A percentile compares a stretch with the other conserved stretches of the same genome.
Evolutionary conservation across 2,329 filamentous ascomycete genomes (phyloP).

Genomic region (Aspergillus ochraceus): DNA sequence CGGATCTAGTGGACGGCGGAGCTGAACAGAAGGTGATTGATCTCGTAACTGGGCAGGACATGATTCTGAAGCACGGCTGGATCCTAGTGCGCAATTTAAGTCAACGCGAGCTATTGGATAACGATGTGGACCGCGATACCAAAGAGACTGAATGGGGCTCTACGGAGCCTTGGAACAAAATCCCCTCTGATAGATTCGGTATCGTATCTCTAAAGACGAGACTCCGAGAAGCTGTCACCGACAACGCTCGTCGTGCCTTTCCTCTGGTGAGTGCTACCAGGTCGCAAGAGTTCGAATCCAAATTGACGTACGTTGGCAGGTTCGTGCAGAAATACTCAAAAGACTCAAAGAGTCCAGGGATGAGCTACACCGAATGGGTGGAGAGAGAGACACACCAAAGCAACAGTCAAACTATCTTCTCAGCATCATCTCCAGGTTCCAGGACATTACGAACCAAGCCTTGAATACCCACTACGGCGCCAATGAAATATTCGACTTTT

Average conservation of each 20-base stretch:
- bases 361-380: constrained; percentile 34
- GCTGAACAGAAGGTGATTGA: constrained; percentile 29
- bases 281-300: too few species aligned
- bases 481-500: constrained; percentile 34
- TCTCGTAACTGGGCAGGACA: constrained; percentile 22
- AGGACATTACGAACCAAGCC: constrained; percentile 34
- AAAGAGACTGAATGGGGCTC: constrained; percentile 39
- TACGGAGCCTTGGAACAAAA: constrained; percentile 35
- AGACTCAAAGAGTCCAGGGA: constrained; percentile 27
- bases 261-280: constrained; percentile 39
- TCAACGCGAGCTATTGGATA: constrained; percentile 26
- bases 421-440: constrained; percentile 41
- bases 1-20: constrained; percentile 52
- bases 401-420: constrained; percentile 36
- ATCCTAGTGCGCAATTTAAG: constrained; percentile 34
- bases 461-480: constrained; percentile 39
- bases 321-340: constrained; percentile 38
- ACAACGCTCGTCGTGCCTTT: constrained; percentile 48
- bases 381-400: constrained; percentile 32
- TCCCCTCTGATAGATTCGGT: constrained; percentile 42
- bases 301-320: too few species aligned
- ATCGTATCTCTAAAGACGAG: constrained; percentile 41
- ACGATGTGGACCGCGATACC: constrained; percentile 22
- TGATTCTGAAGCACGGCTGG: constrained; percentile 30
- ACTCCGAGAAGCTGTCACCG: constrained; percentile 44